Conservation (phyloP, 768 basidiomycete genomes). For the Leccinum disarticulatum region DNA sequence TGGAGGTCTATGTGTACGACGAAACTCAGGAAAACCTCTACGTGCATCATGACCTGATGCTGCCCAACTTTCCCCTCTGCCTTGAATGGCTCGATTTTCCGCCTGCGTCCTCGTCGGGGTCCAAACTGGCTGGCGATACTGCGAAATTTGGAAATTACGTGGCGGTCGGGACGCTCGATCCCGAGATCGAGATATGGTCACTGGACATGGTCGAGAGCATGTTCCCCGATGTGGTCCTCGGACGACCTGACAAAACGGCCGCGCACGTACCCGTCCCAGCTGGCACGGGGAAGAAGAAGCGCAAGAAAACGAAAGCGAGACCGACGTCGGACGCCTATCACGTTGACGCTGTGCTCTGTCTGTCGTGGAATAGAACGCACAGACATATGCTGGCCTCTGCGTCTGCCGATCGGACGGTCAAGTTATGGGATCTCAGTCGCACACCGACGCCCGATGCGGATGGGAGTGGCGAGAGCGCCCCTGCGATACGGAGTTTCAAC, state of each 20-base stretch:
- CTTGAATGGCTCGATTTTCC: conserved; percentile 99
- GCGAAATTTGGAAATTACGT: conserved; percentile 78
- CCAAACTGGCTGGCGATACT: conserved; percentile 32
- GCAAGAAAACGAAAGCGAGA: conserved; percentile 79
- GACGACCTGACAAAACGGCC: conserved; percentile 81
- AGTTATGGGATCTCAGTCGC: conserved; percentile 92
- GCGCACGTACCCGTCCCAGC: conserved; percentile 74
- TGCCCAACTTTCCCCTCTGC: conserved; percentile 96
- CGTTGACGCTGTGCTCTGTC: conserved; percentile 89
- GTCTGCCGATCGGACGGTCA: conserved; percentile 93
- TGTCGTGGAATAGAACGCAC: conserved; percentile 90
- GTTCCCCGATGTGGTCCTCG: conserved; percentile 90
- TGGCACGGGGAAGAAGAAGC: conserved; percentile 97
- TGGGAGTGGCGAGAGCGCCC: conserved; percentile 37
- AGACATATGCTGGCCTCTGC: conserved; percentile 91
- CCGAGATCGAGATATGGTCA: conserved; percentile 99
- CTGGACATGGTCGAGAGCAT: conserved; percentile 90
- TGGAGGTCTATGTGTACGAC: conserved; percentile 96
- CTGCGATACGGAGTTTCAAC: conserved; percentile 81
- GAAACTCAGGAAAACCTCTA: conserved; percentile 89
- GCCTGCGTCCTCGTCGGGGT: conserved; percentile 53
- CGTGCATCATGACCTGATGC: conserved; percentile 96
- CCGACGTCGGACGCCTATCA: conserved; percentile 66
- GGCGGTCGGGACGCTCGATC: conserved; percentile 95
- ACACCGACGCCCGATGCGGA: conserved; percentile 53